Conservation (phyloP, 208 protist species). For the Leishmania tarentolae region DNA sequence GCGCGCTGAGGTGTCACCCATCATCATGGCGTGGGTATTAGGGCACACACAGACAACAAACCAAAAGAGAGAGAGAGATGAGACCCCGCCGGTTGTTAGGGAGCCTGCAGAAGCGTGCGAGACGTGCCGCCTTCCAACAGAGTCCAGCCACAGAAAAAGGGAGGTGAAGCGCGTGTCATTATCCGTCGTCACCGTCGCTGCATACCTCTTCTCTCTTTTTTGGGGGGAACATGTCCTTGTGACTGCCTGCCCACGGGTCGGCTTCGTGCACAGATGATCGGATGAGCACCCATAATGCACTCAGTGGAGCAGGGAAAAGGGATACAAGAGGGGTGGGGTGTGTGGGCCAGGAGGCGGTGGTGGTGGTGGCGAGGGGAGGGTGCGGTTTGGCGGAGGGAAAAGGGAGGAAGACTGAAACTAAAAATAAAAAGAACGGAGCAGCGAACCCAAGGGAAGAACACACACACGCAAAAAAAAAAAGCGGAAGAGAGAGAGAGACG, state of each 20-base stretch:
- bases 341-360: neutral
- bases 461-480: neutral
- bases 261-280: neutral
- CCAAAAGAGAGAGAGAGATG: neutral
- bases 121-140: neutral
- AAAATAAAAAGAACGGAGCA: conserved; percentile 10
- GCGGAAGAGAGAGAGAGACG: neutral
- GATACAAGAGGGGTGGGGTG: neutral
- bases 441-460: neutral
- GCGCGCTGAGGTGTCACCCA: neutral
- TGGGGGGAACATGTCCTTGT: neutral
- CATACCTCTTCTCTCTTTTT: neutral
- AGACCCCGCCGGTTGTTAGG: neutral
- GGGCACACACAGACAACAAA: neutral
- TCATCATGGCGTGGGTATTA: neutral
- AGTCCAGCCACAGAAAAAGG: neutral
- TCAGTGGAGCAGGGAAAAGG: neutral
- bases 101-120: neutral
- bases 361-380: neutral
- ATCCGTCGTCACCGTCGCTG: neutral
- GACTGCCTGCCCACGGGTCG: neutral
- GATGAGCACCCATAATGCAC: neutral
- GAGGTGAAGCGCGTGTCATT: neutral
- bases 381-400: neutral
- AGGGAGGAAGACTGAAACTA: conserved; percentile 10